Conservation (phyloP, 352 stramenopile genomes). For the Phytophthora capsici region DNA sequence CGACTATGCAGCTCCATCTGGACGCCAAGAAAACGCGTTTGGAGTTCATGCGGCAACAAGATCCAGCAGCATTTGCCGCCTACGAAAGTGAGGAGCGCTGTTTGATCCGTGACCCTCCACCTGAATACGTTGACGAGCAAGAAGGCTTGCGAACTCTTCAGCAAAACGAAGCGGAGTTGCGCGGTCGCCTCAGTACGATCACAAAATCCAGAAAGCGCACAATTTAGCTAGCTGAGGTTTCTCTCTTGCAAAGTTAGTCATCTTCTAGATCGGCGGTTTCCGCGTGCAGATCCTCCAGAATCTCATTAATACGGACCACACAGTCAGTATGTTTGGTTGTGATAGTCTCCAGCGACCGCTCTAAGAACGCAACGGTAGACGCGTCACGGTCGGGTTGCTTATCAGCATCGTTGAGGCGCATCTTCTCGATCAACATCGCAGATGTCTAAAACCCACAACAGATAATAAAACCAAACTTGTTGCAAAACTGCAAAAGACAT, state of each 20-base stretch:
- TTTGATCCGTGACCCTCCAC: conserved; percentile 55
- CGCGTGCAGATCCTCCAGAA: conserved; percentile 69
- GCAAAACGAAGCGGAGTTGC: conserved; percentile 65
- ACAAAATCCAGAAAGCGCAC: conserved; percentile 25
- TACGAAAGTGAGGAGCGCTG: conserved; percentile 55
- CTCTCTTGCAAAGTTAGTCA: conserved; percentile 17
- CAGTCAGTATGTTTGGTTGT: conserved; percentile 63
- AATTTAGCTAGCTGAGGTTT: not conserved
- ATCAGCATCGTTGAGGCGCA: conserved; percentile 58
- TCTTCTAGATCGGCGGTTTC: conserved; percentile 63
- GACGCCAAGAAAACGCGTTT: conserved; percentile 76
- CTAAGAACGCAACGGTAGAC: conserved; percentile 56
- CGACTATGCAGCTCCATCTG: conserved; percentile 76
- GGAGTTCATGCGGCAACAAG: conserved; percentile 71
- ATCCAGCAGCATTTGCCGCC: conserved; percentile 57
- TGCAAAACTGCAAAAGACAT: not conserved
- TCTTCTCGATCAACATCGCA: conserved; percentile 81
- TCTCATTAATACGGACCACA: conserved; percentile 80
- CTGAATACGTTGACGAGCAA: conserved; percentile 54
- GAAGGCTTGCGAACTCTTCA: conserved; percentile 43
- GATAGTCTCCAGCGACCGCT: conserved; percentile 67
- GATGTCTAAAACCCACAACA: conserved; percentile 56
- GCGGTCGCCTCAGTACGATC: conserved; percentile 62
- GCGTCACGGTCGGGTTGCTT: conserved; percentile 53
- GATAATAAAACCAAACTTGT: not conserved